Base-by-base conservation (phyloP, 2,329 filamentous ascomycete genomes). In the Fusarium algeriense region DNA sequence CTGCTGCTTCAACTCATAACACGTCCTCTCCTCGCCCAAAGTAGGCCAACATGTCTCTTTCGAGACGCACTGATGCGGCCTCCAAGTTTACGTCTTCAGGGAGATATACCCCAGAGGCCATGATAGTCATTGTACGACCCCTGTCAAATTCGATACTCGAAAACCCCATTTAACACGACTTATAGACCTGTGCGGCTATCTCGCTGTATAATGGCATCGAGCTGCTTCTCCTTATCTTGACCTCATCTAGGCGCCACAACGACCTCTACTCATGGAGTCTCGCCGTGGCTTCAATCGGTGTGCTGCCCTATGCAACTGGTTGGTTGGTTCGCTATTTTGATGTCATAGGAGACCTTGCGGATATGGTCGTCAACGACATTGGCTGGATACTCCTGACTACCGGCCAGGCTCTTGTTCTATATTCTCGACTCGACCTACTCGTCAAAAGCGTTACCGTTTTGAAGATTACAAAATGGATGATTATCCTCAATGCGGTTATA, bases 331-430 rank as follows among this genome's bases (percentile, higher is more conserved):
- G 45, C 45, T 72, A 73, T 46, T 69, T 73, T 13, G 50, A 70
- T 37, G 19, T 67, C 15, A 32, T 69, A 9, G 53, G 57, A 19
- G 44, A 73, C 13, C 20, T 64, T 20, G 53, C 57, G 26, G 43
- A 49, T 15, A 53, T 64, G 37, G 26, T 67, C 34, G 63, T 72
- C 28, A 59, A 53, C 35, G 57, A 70, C 32, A 53, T 72, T 14
- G 69, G 69, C 32, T 73, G 69, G 69, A 60, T 70, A 12, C 69
- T 73, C 19, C 19, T 73, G 44, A 67, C 67, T 26, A 73, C 69
- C n/a, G 67, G 65, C 15, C 69, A 72, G 38, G 56, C 69, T 26
- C 41, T 72, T 32, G 69, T 72, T 59, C 46, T 73, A 7, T 73
- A 72, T 53, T 72, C 69, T 35, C 69, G 69, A 40, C 66, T 72